Evolutionary conservation across 176 grass and related monocot genomes (phyloP), one percentile per base, ranked within the genome.

Genomic region (Pontederia crassipes): DNA sequence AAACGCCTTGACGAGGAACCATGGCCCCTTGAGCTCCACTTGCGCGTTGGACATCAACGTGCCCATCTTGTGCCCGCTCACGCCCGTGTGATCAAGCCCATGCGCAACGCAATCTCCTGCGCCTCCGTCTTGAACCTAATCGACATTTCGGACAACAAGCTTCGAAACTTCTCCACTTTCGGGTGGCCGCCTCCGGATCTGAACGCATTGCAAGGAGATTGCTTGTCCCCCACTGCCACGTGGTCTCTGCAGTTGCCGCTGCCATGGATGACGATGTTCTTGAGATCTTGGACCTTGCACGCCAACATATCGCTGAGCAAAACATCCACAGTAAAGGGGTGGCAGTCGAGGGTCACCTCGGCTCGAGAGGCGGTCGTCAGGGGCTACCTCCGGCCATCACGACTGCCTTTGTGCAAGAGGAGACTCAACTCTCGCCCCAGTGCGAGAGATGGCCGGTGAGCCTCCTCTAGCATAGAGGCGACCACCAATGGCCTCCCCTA

Each of bases 1-100:
- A 46, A 82, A 70, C 2, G 88, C 83, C 70, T 98, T 98, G 77
- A 93, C 94, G 49, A 98, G 79, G 74, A 98, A 98, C 4, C 88
- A 76, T 32, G 93, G 65, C 9, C 94, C 79, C 8, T 66, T 75
- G 48, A 93, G 74, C 16, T 84, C 93, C 48, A 84, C 24, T 55
- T 85, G 77, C 11, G 85, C 88, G 64, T 82, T 86, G 48, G 93
- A 97, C 45, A 88, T 84, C 57, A 83, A 82, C 81, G 85, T 59
- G 49, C 71, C 83, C 82, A 92, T 86, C 77, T 49, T 20, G 18
- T 3, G 48, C 47, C 62, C 9, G 57, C 4, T 46, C 2, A 58
- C 76, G 3, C 79, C 69, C 32, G 32, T 7, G 6, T 3, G 32
- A 3, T 40, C 32, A 40, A 40, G 50, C 66, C 57, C 78, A 78